Conservation (phyloP, 352 stramenopile species). For the Saprolegnia diclina region DNA sequence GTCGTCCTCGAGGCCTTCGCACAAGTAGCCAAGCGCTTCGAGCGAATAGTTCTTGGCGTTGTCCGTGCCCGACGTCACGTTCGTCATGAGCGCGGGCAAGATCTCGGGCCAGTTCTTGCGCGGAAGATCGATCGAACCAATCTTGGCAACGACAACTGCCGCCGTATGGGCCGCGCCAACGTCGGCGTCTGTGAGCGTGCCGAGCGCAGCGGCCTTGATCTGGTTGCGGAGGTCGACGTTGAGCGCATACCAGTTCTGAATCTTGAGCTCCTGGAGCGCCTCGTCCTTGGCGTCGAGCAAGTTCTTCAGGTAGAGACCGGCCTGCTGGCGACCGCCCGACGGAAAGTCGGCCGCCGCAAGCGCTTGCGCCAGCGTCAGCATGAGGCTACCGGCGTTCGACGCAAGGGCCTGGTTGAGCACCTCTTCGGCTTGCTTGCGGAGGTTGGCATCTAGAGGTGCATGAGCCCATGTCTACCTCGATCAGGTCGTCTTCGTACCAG, state of each 20-base stretch:
- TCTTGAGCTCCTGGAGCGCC: constrained; percentile 71
- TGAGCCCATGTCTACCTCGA: background rate
- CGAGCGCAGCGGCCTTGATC: constrained; percentile 71
- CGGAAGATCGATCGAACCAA: constrained; percentile 92
- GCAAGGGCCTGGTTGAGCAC: constrained; percentile 68
- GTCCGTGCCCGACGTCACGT: constrained; percentile 84
- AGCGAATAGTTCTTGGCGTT: constrained; percentile 88
- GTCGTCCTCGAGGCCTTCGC: constrained; percentile 72
- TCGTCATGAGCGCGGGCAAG: constrained; percentile 87
- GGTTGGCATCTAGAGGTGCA: constrained; percentile 40
- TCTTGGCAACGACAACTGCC: constrained; percentile 90
- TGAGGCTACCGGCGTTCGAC: constrained; percentile 25
- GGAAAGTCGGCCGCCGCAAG: constrained; percentile 71
- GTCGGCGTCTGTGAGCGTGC: constrained; percentile 58
- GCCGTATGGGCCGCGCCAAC: constrained; percentile 72
- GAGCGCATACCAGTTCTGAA: constrained; percentile 71
- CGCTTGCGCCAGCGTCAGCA: constrained; percentile 71
- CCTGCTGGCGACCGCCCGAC: constrained; percentile 65
- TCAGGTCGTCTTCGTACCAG: constrained; percentile 35
- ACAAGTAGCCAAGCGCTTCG: constrained; percentile 80
- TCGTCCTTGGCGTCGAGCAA: constrained; percentile 82
- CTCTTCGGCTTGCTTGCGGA: constrained; percentile 78
- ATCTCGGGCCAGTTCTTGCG: constrained; percentile 92
- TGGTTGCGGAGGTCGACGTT: constrained; percentile 55
- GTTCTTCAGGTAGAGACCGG: constrained; percentile 83